Conservation (phyloP, 805 yeast species). For the Metschnikowia dekortorum region DNA sequence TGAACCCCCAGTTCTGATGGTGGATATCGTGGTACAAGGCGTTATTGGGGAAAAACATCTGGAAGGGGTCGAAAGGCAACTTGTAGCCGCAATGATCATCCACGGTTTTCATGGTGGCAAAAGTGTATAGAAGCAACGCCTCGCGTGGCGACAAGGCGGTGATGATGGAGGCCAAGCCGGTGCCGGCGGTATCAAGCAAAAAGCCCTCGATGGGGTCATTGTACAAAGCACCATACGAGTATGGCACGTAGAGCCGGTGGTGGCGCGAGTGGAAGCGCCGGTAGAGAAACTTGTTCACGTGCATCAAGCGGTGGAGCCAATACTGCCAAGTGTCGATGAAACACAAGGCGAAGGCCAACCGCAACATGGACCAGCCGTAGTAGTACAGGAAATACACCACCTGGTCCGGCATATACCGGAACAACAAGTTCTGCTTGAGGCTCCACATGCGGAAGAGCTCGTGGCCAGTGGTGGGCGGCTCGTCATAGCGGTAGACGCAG, state of each 20-base stretch:
- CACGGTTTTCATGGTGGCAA: conserved; percentile 93
- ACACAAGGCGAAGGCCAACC: conserved; percentile 58
- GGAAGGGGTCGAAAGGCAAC: conserved; percentile 88
- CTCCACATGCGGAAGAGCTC: conserved; percentile 47
- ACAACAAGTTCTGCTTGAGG: conserved; percentile 33
- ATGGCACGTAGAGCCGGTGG: conserved; percentile 91
- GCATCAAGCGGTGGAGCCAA: conserved; percentile 86
- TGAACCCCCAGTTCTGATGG: conserved; percentile 94
- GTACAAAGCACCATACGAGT: conserved; percentile 93
- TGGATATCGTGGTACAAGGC: conserved; percentile 96
- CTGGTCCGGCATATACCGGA: conserved; percentile 43
- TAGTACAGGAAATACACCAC: conserved; percentile 51
- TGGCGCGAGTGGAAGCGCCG: conserved; percentile 87
- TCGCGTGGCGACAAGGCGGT: conserved; percentile 74
- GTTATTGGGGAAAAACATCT: conserved; percentile 86
- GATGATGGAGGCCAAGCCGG: conserved; percentile 72
- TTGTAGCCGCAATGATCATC: conserved; percentile 99
- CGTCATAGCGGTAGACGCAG: conserved; percentile 53
- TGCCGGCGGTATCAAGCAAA: conserved; percentile 84
- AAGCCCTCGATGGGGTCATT: conserved; percentile 95
- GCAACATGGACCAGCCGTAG: conserved; percentile 59
- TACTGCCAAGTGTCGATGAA: conserved; percentile 96
- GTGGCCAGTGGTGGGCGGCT: conserved; percentile 47
- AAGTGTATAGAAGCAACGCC: conserved; percentile 65
- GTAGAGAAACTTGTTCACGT: conserved; percentile 70